These are phyloP conservation scores for Penicillium sp. DNA, from an alignment of 2,329 filamentous ascomycete species.

Conservation along the genomic window DNA sequence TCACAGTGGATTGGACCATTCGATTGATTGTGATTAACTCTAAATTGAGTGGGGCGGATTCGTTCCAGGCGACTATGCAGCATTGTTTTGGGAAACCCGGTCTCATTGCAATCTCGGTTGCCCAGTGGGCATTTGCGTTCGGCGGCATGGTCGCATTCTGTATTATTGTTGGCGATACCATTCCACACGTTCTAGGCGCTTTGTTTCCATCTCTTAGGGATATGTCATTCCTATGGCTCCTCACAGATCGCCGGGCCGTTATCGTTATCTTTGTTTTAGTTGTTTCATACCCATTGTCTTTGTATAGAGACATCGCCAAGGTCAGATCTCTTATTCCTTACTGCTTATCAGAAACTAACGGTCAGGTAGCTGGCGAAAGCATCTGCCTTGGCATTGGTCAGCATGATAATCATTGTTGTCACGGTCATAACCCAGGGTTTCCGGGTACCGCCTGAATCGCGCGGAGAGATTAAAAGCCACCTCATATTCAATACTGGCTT, in stretches of 20 bases:
- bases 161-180: conserved; percentile 94
- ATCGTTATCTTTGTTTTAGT: conserved; percentile 86
- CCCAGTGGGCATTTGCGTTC: conserved; percentile 98
- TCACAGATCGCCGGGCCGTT: conserved; percentile 76
- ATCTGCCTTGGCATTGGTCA: conserved; percentile 85
- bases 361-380: conserved; percentile 78
- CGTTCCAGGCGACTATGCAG: conserved; percentile 93
- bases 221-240: conserved; percentile 74
- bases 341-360: conserved; percentile 30
- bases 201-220: conserved; percentile 73
- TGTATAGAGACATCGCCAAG: conserved; percentile 97
- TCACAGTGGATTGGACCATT: conserved; percentile 96
- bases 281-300: conserved; percentile 83
- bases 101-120: conserved; percentile 82
- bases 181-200: conserved; percentile 82
- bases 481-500: conserved; percentile 82
- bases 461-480: conserved; percentile 68
- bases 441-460: conserved; percentile 67
- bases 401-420: conserved; percentile 85
- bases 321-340: conserved; percentile 46
- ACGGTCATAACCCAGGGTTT: conserved; percentile 84
- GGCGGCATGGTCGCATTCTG: conserved; percentile 98
- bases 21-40: conserved; percentile 95
- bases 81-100: conserved; percentile 89
- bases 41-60: conserved; percentile 89